Evolutionary conservation across 306 rosid species (phyloP).

Genomic region (barrel medic (Medicago truncatula)): MtrunA17r5.0-ANR NC_053046.1:20585501-20586000

Average conservation of each 20-base stretch:
- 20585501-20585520: not conserved
- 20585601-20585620: too few relatives aligned
- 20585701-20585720: too few relatives aligned
- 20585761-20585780: not conserved
- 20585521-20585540: not conserved
- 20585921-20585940: not conserved
- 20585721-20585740: too few relatives aligned
- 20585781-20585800: not conserved
- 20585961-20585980: too few relatives aligned
- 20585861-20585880: not conserved
- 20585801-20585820: conserved; percentile 26
- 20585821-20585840: not conserved
- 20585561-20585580: too few relatives aligned
- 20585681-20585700: too few relatives aligned
- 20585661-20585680: too few relatives aligned
- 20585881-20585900: not conserved
- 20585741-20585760: not conserved
- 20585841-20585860: conserved; percentile 5
- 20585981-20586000: too few relatives aligned
- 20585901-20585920: conserved; percentile 17
- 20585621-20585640: too few relatives aligned
- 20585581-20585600: too few relatives aligned
- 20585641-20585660: too few relatives aligned
- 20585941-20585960: not conserved
- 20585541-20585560: too few relatives aligned